Evolutionary conservation across 1,139 yeast genomes (phyloP).

Genomic region (Yamadazyma atmosphaerica): DNA sequence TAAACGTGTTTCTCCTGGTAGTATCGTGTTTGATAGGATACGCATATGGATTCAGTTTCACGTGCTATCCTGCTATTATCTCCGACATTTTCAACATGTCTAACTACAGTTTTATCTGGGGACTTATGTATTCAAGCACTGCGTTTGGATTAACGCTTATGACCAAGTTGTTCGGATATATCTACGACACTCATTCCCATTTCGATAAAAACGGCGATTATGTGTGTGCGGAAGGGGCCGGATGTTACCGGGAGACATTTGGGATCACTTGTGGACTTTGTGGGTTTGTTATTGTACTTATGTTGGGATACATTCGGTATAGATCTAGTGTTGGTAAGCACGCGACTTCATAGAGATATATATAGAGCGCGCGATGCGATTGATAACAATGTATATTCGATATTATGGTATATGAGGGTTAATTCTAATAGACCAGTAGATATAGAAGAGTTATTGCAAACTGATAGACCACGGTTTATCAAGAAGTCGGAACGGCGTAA

Average conservation of each 20-base stretch:
- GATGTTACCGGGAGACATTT: constrained; percentile 42
- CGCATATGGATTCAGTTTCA: constrained; percentile 80
- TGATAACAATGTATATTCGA: too few species aligned
- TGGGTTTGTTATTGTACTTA: constrained; percentile 21
- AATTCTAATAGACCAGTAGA: constrained; percentile 15
- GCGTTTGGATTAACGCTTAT: constrained; percentile 37
- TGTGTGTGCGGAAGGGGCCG: constrained; percentile 38
- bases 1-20: constrained; percentile 37
- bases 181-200: constrained; percentile 31
- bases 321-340: neutral
- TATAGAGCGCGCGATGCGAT: too few species aligned
- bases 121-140: constrained; percentile 61
- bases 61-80: constrained; percentile 77
- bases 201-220: constrained; percentile 35
- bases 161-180: constrained; percentile 42
- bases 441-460: constrained; percentile 11
- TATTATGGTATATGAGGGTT: too few species aligned
- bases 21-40: constrained; percentile 67
- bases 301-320: constrained; percentile 24
- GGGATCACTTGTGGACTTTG: constrained; percentile 32
- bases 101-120: constrained; percentile 81
- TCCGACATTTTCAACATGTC: constrained; percentile 76
- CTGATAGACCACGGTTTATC: constrained; percentile 14
- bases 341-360: too few species aligned
- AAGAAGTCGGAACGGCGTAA: constrained; percentile 7